These are phyloP conservation scores for Boletus subcaerulescens DNA, from an alignment of 768 basidiomycete genomes.

Conservation along the genomic window DNA sequence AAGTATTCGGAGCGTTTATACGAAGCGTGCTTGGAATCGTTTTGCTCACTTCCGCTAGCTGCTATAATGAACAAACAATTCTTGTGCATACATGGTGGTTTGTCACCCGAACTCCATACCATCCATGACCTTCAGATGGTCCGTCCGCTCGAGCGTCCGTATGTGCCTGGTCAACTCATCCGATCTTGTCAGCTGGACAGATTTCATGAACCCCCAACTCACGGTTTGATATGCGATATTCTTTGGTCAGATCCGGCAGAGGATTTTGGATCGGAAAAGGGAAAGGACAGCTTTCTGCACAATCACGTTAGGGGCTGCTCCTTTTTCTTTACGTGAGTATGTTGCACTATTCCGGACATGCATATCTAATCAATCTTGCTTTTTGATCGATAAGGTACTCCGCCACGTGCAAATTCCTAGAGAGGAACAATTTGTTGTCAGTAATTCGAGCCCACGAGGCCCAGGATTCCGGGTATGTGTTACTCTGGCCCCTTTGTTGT, in stretches of 20 bases:
- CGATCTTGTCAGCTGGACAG: constrained; percentile 52
- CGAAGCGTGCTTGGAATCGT: constrained; percentile 71
- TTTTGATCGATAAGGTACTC: constrained; percentile 51
- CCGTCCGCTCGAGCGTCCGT: constrained; percentile 13
- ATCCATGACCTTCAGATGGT: constrained; percentile 64
- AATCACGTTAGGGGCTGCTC: constrained; percentile 74
- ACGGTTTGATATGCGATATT: constrained; percentile 73
- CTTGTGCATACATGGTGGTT: constrained; percentile 70
- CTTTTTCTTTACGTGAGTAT: constrained; percentile 68
- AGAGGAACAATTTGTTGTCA: constrained; percentile 86
- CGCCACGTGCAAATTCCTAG: constrained; percentile 91
- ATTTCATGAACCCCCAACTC: constrained; percentile 70
- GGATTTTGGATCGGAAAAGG: constrained; percentile 69
- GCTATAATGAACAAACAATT: constrained; percentile 83
- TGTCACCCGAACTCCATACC: constrained; percentile 68
- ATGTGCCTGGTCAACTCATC: neutral
- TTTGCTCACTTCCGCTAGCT: constrained; percentile 68
- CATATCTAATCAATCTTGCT: neutral
- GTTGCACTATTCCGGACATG: neutral
- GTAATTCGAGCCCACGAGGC: constrained; percentile 97
- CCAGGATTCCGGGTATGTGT: constrained; percentile 84
- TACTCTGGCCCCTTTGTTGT: neutral
- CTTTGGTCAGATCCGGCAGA: constrained; percentile 75
- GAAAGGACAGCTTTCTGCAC: constrained; percentile 61
- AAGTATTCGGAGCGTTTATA: constrained; percentile 76